phyloP scores from a whole-genome alignment of 352 stramenopile genomes.

The Halophytophthora batemanensis region DNA sequence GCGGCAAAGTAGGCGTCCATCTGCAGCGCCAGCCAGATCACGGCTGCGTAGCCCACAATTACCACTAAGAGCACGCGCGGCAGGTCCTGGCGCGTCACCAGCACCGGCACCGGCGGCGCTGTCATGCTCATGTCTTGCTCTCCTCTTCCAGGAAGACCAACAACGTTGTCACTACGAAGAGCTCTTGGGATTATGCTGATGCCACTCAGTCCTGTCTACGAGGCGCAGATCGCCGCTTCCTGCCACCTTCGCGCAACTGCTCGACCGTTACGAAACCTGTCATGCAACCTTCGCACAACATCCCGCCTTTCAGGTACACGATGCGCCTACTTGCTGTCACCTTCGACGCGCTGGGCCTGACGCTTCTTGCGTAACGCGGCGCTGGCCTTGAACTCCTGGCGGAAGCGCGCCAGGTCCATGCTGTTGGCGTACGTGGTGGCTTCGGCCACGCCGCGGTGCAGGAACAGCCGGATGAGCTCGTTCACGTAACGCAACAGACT shows the following conservation, averaged over 20 bases:
- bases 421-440: conserved; percentile 74
- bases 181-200: background rate
- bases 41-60: conserved; percentile 25
- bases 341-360: background rate
- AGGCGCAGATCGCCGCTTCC: conserved; percentile 6
- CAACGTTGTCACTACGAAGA: too few relatives aligned
- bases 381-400: conserved; percentile 30
- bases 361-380: conserved; percentile 14
- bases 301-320: too few relatives aligned
- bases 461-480: conserved; percentile 75
- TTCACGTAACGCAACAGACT: conserved; percentile 64
- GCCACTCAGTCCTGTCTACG: conserved; percentile 1
- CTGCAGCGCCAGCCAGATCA: conserved; percentile 43
- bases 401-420: conserved; percentile 62
- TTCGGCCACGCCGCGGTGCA: conserved; percentile 75
- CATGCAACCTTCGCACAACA: conserved; percentile 10
- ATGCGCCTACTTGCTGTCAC: background rate
- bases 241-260: conserved; percentile 4
- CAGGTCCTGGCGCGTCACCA: conserved; percentile 53
- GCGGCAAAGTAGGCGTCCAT: conserved; percentile 46
- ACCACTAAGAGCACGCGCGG: conserved; percentile 37
- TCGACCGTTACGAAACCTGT: background rate
- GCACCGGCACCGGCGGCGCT: conserved; percentile 41
- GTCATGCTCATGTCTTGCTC: conserved; percentile 5
- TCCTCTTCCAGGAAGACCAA: background rate